Base-by-base conservation (phyloP, 306 rosid species). In the Rubus idaeus region DNA sequence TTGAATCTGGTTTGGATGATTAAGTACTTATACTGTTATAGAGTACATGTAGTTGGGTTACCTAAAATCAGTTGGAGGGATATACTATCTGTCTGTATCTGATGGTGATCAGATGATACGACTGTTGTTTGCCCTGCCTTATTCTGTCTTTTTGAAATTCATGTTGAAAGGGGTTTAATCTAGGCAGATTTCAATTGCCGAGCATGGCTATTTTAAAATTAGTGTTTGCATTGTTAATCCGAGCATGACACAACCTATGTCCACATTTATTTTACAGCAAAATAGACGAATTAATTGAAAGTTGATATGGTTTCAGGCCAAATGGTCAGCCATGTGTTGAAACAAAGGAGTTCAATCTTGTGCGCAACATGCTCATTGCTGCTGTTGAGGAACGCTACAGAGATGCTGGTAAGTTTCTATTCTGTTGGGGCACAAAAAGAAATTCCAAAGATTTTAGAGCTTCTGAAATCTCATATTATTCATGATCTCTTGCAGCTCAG, bases 301-400 rank as follows among this genome's bases (percentile, higher is more conserved):
- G 70, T 45, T 56, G 67, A 64, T 67, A 58, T 75, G 65, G 50
- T 72, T 88, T 55, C 92, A 95, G 99, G 88, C 97, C 99, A 75
- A 95, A 77, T 84, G 91, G 89, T 81, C 87, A 95, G 70, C 97
- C 97, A 20, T 92, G 96, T 70, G 74, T 75, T 75, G 99, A 95
- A 83, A 90, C 99, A 9, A 78, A 84, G 77, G 99, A 95, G 84
- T 95, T 95, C 57, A 66, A 83, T 87, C 97, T 95, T 61, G 84
- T 95, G 79, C 88, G 96, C 79, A 91, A 95, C 84, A 95, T 95
- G 99, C 72, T 89, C 85, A 86, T 88, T 65, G 99, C 99, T 80
- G 99, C 90, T 71, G 90, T 73, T 70, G 99, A 95, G 81, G 99
- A 95, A 80, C 97, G 97, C 79, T 95, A 95, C 60, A 66, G 91